These are phyloP conservation scores for Casuarina equisetifolia DNA, from an alignment of 306 rosid genomes.

Conservation along the genomic window DNA sequence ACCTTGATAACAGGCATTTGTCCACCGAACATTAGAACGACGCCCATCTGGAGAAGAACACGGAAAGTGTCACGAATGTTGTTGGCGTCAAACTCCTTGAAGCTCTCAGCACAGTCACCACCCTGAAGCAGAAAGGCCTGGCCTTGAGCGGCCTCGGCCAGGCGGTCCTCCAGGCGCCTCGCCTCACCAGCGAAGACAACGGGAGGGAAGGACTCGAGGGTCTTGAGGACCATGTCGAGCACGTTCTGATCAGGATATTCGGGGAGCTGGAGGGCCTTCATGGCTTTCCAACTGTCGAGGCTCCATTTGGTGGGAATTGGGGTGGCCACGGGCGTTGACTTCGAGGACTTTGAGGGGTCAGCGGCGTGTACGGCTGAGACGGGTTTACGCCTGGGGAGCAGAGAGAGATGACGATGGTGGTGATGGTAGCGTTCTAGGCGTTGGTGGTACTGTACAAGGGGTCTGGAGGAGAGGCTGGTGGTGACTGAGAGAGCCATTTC, in stretches of 20 bases:
- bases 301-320: constrained; percentile 27
- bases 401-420: background rate
- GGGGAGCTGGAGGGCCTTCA: constrained; percentile 40
- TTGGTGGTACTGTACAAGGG: constrained; percentile 8
- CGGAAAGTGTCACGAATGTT: constrained; percentile 47
- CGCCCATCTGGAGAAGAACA: constrained; percentile 44
- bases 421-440: background rate
- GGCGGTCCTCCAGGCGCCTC: constrained; percentile 38
- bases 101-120: constrained; percentile 52
- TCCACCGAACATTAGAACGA: constrained; percentile 45
- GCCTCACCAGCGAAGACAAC: constrained; percentile 49
- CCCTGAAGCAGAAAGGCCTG: constrained; percentile 46
- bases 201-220: constrained; percentile 46
- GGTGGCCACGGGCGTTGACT: constrained; percentile 7
- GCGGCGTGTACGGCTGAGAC: constrained; percentile 39
- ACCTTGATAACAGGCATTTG: constrained; percentile 51
- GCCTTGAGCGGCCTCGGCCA: constrained; percentile 41
- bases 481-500: constrained; percentile 24
- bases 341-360: constrained; percentile 27
- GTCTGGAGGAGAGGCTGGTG: constrained; percentile 17
- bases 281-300: constrained; percentile 38
- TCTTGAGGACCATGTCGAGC: constrained; percentile 35
- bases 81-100: constrained; percentile 47
- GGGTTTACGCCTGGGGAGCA: constrained; percentile 7
- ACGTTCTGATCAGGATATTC: constrained; percentile 33